Evolutionary conservation across 2,329 filamentous ascomycete species (phyloP), one percentile per base, ranked within the genome.

Genomic region (Aspergillus sp.): DNA sequence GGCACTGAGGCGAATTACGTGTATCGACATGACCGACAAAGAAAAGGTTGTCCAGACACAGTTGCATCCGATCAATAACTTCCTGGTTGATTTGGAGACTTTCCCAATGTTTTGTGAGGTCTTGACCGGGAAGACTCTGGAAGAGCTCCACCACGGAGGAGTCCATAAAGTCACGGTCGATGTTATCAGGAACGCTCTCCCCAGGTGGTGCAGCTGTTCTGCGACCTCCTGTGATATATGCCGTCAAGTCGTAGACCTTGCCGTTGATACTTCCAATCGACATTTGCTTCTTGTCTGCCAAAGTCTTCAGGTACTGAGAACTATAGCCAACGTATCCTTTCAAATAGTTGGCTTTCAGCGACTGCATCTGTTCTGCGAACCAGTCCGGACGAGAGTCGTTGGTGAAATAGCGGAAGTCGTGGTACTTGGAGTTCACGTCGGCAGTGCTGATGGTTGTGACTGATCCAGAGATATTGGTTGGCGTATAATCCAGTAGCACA

Each of bases 21-120:
- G 93, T 97, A 68, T 99, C 94, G 3, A 96, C 79, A 57, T 95
- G 87, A 25, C 91, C 94, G 19, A 97, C 85, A 66, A 94, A 97
- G 77, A 97, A 99, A 34, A 99, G 81, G 62, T 97, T 96, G 75
- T 97, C 87, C 49, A 99, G 81, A 67, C 94, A 99, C 1, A 85
- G 78, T 68, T 86, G 78, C 89, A 96, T 95, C 31, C 86, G 81
- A 17, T 71, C 64, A 62, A 87, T 88, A 59, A 83, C 66, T 0
- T 67, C 78, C 0, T 75, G 40, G 54, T 81, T 78, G 43, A 96
- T 71, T 5, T 74, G 71, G 20, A 97, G 78, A 1, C 82, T 78
- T 42, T 92, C 78, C 89, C 91, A 99, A 63, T 88, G 85, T 68
- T 93, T 87, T 38, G 87, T 89, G 32, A 97, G 80, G 67, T 99